Percentiles rank a stretch among this genome's conserved stretches.
Conservation (phyloP, 495 filamentous ascomycete species). For the Letharia columbiana region DNA sequence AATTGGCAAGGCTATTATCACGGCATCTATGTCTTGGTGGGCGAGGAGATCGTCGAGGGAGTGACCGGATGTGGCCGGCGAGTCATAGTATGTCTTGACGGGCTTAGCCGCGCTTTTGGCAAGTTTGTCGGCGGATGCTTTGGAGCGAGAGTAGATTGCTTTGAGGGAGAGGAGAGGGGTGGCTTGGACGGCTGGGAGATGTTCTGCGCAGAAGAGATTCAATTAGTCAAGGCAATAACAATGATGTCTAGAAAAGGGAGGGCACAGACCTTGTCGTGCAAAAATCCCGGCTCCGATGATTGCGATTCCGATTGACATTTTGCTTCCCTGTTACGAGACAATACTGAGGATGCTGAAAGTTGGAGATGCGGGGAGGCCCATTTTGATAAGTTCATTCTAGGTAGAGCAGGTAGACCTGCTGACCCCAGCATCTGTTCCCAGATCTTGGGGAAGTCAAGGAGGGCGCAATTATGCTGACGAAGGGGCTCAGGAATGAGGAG, state of each 20-base stretch:
- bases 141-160: constrained; percentile 29
- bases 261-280: constrained; percentile 17
- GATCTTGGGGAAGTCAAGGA: background rate
- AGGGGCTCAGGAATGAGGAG: background rate
- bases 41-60: constrained; percentile 25
- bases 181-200: constrained; percentile 24
- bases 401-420: background rate
- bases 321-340: background rate
- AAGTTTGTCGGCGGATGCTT: constrained; percentile 18
- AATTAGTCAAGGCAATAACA: background rate
- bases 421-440: background rate
- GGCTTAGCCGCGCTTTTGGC: constrained; percentile 2
- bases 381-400: background rate
- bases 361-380: background rate
- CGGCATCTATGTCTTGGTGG: constrained; percentile 25
- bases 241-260: background rate
- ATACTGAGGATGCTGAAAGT: background rate
- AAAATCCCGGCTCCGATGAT: constrained; percentile 22
- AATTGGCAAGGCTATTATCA: constrained; percentile 27
- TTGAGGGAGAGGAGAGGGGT: constrained; percentile 21
- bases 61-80: constrained; percentile 7
- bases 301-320: constrained; percentile 23
- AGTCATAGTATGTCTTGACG: constrained; percentile 23
- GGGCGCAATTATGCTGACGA: background rate
- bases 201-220: constrained; percentile 14